phyloP scores from a whole-genome alignment of 2,329 filamentous ascomycete genomes.

The Aspergillus sp. region DNA sequence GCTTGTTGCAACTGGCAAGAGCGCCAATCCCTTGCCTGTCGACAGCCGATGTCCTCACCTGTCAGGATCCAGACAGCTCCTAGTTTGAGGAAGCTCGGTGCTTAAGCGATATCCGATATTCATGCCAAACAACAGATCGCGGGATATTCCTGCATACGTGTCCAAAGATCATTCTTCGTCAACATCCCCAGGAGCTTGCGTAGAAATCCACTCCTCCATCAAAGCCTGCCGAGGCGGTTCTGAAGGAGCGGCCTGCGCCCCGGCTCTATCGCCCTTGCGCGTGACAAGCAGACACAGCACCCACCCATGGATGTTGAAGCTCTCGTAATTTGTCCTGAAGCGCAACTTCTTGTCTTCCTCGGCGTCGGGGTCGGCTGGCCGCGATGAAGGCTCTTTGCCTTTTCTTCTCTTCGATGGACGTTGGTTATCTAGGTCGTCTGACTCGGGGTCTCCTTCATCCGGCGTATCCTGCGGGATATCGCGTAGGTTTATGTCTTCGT shows the following conservation, averaged over 20 bases:
- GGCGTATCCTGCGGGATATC: slow-evolving; percentile 46
- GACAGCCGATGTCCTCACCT: no score
- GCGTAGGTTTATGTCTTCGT: slow-evolving; percentile 39
- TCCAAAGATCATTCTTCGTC: slow-evolving; percentile 29
- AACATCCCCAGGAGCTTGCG: slow-evolving; percentile 45
- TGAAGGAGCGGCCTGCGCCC: slow-evolving; percentile 22
- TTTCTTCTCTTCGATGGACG: slow-evolving; percentile 22
- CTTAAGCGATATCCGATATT: no score
- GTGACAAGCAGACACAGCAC: slow-evolving; percentile 86
- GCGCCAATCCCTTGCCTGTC: no score
- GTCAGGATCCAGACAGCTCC: no score
- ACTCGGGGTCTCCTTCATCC: slow-evolving; percentile 13
- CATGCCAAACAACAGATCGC: no score
- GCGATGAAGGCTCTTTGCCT: slow-evolving; percentile 27
- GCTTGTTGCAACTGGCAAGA: no score
- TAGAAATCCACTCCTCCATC: slow-evolving; percentile 84
- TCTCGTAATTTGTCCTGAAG: slow-evolving; percentile 82
- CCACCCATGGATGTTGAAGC: slow-evolving; percentile 89
- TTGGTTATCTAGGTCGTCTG: slow-evolving; percentile 7
- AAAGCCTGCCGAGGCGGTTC: slow-evolving; percentile 51
- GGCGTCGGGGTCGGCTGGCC: slow-evolving; percentile 29
- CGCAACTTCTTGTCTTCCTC: slow-evolving; percentile 87
- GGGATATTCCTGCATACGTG: no score
- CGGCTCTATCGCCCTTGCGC: slow-evolving; percentile 48
- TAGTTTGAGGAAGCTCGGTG: no score